Evolutionary conservation across 176 grass and related monocot genomes (phyloP).

Genomic region (Carex scoparia): DNA sequence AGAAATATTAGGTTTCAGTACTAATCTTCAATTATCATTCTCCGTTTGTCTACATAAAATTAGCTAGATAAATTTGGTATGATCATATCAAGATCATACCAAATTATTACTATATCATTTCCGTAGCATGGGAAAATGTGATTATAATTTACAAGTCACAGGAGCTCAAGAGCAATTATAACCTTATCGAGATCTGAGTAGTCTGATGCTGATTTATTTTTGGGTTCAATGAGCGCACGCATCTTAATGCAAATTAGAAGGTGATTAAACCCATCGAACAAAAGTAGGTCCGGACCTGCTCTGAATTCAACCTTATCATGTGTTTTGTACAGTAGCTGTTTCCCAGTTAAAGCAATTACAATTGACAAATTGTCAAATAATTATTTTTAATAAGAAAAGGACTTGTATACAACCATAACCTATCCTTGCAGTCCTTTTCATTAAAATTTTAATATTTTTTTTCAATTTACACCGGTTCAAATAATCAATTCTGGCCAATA

Average conservation of each 20-base stretch:
- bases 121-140: neutral
- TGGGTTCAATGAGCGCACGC: too few relatives aligned
- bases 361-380: neutral
- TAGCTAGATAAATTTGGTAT: neutral
- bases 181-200: neutral
- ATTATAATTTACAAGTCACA: neutral
- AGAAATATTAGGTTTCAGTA: neutral
- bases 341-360: neutral
- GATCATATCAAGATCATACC: too few relatives aligned
- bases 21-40: neutral
- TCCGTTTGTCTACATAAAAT: neutral
- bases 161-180: neutral
- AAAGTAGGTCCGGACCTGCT: too few relatives aligned
- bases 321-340: neutral
- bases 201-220: too few relatives aligned
- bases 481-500: neutral
- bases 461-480: neutral
- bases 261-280: too few relatives aligned
- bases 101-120: neutral
- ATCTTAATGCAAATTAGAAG: too few relatives aligned
- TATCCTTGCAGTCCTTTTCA: neutral
- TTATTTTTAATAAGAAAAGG: neutral
- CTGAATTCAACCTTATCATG: neutral
- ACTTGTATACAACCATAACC: neutral
- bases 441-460: neutral